Evolutionary conservation across 1,139 yeast genomes (phyloP), one percentile per base, ranked within the genome.

Genomic region (Hanseniaspora sp.): DNA sequence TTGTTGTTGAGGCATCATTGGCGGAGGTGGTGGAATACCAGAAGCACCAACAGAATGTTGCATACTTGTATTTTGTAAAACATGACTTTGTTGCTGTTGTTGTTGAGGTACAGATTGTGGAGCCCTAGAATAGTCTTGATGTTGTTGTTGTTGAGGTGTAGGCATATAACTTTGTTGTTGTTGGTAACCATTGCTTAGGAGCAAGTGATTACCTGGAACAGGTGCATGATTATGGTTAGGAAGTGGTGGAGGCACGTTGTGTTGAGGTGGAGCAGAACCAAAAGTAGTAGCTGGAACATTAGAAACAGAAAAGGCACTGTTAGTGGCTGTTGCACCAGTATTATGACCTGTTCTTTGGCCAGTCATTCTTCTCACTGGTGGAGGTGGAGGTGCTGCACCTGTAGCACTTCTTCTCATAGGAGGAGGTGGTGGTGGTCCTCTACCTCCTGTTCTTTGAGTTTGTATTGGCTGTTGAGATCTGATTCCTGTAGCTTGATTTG

Each of bases 51-150:
- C 41, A 44, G 57, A 37, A 2, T 12, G 28, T 18, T 40, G n/a
- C n/a, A n/a, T n/a, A n/a, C n/a, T n/a, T n/a, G n/a, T n/a, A n/a
- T n/a, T n/a, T n/a, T n/a, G n/a, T n/a, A n/a, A n/a, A n/a, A n/a
- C n/a, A n/a, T n/a, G n/a, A n/a, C n/a, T n/a, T n/a, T n/a, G 46
- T 4, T 37, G 39, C 3, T 23, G 9, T 9, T 34, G n/a, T 9
- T 23, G 18, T 9, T 42, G 46, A n/a, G 29, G 48, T 4, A 17
- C 12, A 6, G 31, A 53, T 12, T 67, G 61, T 15, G 74, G 72
- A 17, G 71, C 69, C 1, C 66, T 62, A n/a, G 67, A 65, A 5
- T 71, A 69, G 30, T 64, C 63, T 30, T 66, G n/a, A n/a, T n/a
- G 61, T 34, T 59, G 59, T 29, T 15, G 23, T 7, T 45, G 51